A percentile compares a stretch with the other conserved stretches of the same genome.
These are phyloP conservation scores for Austroboletus olivaceoglutinosus DNA, from an alignment of 1,284 basidiomycete species.

Conservation along the genomic window DNA sequence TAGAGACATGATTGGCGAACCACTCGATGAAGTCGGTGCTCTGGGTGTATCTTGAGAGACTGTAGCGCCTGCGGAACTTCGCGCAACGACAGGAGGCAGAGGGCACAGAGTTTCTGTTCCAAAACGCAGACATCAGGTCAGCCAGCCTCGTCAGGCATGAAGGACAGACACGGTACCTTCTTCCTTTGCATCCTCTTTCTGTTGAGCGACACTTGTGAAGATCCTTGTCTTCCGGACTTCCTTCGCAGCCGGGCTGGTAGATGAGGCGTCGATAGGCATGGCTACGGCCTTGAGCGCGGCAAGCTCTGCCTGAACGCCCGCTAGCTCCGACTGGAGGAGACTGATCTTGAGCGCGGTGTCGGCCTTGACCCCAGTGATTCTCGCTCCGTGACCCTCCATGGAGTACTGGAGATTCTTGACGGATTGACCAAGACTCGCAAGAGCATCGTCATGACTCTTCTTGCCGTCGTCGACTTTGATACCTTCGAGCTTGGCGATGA, in stretches of 20 bases:
- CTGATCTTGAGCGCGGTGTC: conserved; percentile 20
- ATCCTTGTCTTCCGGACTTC: not conserved
- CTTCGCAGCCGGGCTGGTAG: conserved; percentile 5
- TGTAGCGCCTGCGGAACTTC: not conserved
- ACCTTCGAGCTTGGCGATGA: conserved; percentile 8
- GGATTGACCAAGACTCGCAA: conserved; percentile 6
- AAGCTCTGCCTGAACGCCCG: conserved; percentile 10
- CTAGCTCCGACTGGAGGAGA: conserved; percentile 18
- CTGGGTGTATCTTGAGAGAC: not conserved
- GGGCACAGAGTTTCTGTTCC: not conserved
- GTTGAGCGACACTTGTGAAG: not conserved
- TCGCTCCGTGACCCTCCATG: conserved; percentile 18
- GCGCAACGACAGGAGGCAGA: not conserved
- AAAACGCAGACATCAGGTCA: not conserved
- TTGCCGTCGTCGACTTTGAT: conserved; percentile 1
- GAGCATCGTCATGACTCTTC: conserved; percentile 4
- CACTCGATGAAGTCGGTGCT: not conserved
- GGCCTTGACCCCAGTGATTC: conserved; percentile 19
- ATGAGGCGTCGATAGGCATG: not conserved
- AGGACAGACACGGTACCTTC: conserved; percentile 9
- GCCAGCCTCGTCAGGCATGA: conserved; percentile 1
- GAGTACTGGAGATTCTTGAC: conserved; percentile 3
- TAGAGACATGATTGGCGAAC: not conserved
- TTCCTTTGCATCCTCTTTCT: not conserved
- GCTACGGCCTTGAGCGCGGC: conserved; percentile 8